These are phyloP conservation scores for Plantago ovata DNA, from an alignment of 257 asterid genomes.

Conservation along the genomic window DNA sequence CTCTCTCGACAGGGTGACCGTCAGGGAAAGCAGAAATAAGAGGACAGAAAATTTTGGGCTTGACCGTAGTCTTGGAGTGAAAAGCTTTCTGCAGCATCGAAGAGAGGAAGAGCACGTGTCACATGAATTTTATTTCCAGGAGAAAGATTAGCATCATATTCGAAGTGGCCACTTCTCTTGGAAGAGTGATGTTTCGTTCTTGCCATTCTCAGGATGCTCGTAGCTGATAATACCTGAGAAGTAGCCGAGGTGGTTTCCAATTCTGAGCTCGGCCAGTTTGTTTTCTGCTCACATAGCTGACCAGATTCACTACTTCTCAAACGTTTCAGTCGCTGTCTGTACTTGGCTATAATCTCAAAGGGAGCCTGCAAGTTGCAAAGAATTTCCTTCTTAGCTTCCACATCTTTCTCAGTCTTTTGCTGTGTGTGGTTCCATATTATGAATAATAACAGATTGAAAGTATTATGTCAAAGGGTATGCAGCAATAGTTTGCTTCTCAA, in stretches of 20 bases:
- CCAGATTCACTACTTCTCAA: constrained; percentile 12
- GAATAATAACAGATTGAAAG: too few species aligned
- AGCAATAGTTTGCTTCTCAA: background rate
- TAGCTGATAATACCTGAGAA: constrained; percentile 8
- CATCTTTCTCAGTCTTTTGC: constrained; percentile 1
- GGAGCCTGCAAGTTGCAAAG: constrained; percentile 4
- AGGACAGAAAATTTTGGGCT: constrained; percentile 26
- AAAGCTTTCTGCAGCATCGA: constrained; percentile 28
- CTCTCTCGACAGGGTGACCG: constrained; percentile 31
- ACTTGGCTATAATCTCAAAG: constrained; percentile 16
- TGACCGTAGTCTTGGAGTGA: constrained; percentile 22
- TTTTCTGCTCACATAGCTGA: background rate
- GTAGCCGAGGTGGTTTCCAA: background rate
- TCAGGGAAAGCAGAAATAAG: constrained; percentile 15
- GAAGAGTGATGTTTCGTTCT: background rate
- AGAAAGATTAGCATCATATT: constrained; percentile 5
- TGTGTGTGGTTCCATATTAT: constrained; percentile 6
- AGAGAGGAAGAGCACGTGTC: background rate
- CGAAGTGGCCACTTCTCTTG: background rate
- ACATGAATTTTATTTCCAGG: constrained; percentile 7
- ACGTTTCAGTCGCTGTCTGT: constrained; percentile 15
- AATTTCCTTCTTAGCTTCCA: background rate
- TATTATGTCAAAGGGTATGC: background rate
- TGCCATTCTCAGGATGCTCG: constrained; percentile 20
- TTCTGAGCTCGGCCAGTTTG: constrained; percentile 1